Evolutionary conservation across 2,329 filamentous ascomycete species (phyloP), one percentile per base, ranked within the genome.

Genomic region (Coleophoma crateriformis): DNA sequence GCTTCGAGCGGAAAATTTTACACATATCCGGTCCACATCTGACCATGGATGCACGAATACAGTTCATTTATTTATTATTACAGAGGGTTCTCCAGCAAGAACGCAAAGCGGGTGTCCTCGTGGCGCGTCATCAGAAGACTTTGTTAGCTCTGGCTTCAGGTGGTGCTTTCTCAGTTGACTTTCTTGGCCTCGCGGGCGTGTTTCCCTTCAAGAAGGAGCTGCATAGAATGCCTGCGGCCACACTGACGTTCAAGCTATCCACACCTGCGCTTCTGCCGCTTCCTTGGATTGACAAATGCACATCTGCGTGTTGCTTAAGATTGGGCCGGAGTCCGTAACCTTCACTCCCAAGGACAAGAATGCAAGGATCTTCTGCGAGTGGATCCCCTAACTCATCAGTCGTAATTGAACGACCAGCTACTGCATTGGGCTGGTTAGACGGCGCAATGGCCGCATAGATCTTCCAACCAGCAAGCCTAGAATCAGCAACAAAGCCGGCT

Each of bases 171-270:
- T 20, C 43, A n/a, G 14, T 46, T 35, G 8, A 6, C 33, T 12
- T 12, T 49, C 33, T 11, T 33, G 32, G 22, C 4, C 34, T 20
- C 49, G 47, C 12, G 38, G 22, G 11, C 14, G 46, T 49, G 34
- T 8, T 47, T 42, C 40, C 49, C 39, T 46, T 51, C 60, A 88
- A 64, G 61, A 94, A 89, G 0, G 84, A 74, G 55, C 84, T 78
- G 54, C 84, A 85, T 46, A 97, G 70, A 45, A 97, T 71, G 1
- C 82, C 90, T 7, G 88, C 82, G 1, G 94, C 92, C 17, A 95
- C 91, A 63, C 88, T 90, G 37, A 97, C 94, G 64, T 99, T 97
- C 65, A 99, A 70, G 66, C 90, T 96, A 67, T 97, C 92, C 3
- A 99, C 82, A 64, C 57, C 82, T 65, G 61, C 78, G 64, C 61